Percentiles rank a stretch among this genome's conserved stretches.
Conservation (phyloP, 768 basidiomycete species). For the Crepidotus variabilis region DNA sequence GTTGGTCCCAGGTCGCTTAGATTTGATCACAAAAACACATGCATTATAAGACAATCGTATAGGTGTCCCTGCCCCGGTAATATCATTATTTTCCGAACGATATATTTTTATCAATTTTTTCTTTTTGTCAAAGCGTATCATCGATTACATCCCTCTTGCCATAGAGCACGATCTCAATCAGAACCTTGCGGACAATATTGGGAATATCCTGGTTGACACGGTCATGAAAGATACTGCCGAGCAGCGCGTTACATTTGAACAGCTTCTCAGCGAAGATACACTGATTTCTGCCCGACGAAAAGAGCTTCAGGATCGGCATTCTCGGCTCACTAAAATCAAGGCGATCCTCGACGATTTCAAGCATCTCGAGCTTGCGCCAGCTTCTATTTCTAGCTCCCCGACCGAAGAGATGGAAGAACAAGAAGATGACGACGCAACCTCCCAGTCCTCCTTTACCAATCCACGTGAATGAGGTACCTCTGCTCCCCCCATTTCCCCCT, state of each 20-base stretch:
- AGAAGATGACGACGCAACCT: not conserved
- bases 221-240: conserved; percentile 15
- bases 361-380: not conserved
- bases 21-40: too few species aligned
- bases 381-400: not conserved
- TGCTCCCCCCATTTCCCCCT: too few species aligned
- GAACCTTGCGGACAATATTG: conserved; percentile 31
- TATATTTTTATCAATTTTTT: too few species aligned
- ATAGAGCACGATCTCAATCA: conserved; percentile 45
- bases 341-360: conserved; percentile 23
- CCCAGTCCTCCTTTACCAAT: too few species aligned
- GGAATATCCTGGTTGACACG: conserved; percentile 31
- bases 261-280: conserved; percentile 39
- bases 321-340: conserved; percentile 30
- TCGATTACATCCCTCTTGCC: conserved; percentile 48
- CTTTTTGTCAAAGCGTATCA: conserved; percentile 41
- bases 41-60: too few species aligned
- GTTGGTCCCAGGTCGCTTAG: too few species aligned
- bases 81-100: too few species aligned
- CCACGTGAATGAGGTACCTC: too few species aligned
- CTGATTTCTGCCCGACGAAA: conserved; percentile 24
- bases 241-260: conserved; percentile 14
- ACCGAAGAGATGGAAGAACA: conserved; percentile 1
- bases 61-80: too few species aligned
- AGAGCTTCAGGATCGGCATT: conserved; percentile 22